Percentiles rank a stretch among this genome's conserved stretches.
Conservation (phyloP, 1,284 basidiomycete genomes). For the Pseudozyma thailandica region DNA sequence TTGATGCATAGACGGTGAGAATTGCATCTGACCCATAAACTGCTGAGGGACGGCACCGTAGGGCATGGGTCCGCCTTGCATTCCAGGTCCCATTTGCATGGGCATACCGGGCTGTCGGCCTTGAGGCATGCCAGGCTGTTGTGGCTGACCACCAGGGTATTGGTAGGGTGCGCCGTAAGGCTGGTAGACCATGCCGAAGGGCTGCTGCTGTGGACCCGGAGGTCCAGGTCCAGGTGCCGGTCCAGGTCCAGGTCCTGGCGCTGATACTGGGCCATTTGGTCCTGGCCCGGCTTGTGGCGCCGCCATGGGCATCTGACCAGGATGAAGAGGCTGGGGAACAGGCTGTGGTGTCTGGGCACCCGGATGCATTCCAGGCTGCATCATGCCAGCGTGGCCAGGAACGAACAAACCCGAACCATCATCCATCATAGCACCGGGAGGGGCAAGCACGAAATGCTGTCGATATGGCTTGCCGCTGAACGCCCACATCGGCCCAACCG, state of each 20-base stretch:
- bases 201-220: slow-evolving; percentile 31
- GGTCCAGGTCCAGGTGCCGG: slow-evolving; percentile 12
- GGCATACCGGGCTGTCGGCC: slow-evolving; percentile 39
- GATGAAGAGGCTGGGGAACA: slow-evolving; percentile 31
- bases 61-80: slow-evolving; percentile 43
- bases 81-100: slow-evolving; percentile 38
- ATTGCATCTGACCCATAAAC: slow-evolving; percentile 55
- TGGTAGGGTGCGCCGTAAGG: slow-evolving; percentile 49
- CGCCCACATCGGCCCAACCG: slow-evolving; percentile 82
- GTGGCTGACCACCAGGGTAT: slow-evolving; percentile 39
- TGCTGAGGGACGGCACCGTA: slow-evolving; percentile 52
- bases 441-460: slow-evolving; percentile 73
- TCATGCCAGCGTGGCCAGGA: slow-evolving; percentile 23
- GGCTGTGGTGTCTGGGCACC: slow-evolving; percentile 35
- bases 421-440: slow-evolving; percentile 29
- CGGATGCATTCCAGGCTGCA: slow-evolving; percentile 45
- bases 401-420: slow-evolving; percentile 41
- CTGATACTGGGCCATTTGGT: slow-evolving; percentile 7
- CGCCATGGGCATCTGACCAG: slow-evolving; percentile 31
- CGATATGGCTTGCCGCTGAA: slow-evolving; percentile 87
- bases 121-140: slow-evolving; percentile 28
- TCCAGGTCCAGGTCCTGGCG: slow-evolving; percentile 12
- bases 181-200: slow-evolving; percentile 53
- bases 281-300: slow-evolving; percentile 16
- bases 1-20: slow-evolving; percentile 56